Evolutionary conservation across 2,329 filamentous ascomycete species (phyloP), one percentile per base, ranked within the genome.

Genomic region (Ceratocystis lukuohia): DNA sequence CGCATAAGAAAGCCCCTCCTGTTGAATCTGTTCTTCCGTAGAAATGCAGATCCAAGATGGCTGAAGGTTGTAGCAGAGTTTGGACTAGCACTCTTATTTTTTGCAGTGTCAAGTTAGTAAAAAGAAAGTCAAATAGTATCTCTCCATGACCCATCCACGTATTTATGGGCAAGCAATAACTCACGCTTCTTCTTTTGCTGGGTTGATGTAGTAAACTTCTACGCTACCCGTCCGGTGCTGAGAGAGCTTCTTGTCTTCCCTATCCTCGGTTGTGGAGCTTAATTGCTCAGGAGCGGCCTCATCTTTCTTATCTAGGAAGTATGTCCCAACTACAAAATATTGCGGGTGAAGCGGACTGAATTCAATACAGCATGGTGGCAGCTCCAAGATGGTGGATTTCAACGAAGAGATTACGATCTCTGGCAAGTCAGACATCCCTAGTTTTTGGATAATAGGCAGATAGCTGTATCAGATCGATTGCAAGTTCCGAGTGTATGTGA

Each of bases 11-110:
- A 37, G 80, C 79, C 62, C 75, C 76, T 6, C 66, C 44, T 56
- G 65, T 56, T 3, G 71, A 71, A 65, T 79, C 74, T 1, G 71
- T 69, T 64, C 76, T 72, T 1, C 82, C 84, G 68, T 87, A 84
- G 74, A 96, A 97, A 71, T 92, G 89, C 37, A 96, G 78, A 73
- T 96, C 92, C 65, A 96, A 81, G 33, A 96, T 82, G 5, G 90
- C 92, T 64, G 86, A 90, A 3, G 85, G 82, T 25, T 88, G 84
- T 4, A 77, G 72, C 3, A 86, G 69, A 0, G 81, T 86, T 72
- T 89, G 83, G 3, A 87, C 71, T 66, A 81, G 77, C 1, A 74
- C 74, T 70, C 85, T 88, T 59, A 2, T 59, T 6, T 68, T 70
- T 41, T 12, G 66, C n/a, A 44, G 48, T 41, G 44, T 22, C 5